A percentile compares a stretch with the other conserved stretches of the same genome.
These are phyloP conservation scores for Paracoccidioides brasiliensis DNA, from an alignment of 2,329 filamentous ascomycete genomes.

Conservation along the genomic window DNA sequence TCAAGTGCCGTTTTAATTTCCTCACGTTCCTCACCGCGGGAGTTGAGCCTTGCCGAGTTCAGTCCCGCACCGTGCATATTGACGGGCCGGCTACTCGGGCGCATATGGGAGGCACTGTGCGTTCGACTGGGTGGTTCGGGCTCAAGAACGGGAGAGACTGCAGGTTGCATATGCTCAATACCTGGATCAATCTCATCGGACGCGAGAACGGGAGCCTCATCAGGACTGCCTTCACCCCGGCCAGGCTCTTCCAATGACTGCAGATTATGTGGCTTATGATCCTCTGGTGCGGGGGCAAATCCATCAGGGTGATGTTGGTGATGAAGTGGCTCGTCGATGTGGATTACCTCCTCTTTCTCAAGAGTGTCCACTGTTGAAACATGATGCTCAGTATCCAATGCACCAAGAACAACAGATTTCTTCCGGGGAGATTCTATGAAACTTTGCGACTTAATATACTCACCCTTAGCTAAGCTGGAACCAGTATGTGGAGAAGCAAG, in stretches of 20 bases:
- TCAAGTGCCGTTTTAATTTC: slow-evolving; percentile 56
- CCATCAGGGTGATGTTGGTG: slow-evolving; percentile 34
- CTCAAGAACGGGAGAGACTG: slow-evolving; percentile 58
- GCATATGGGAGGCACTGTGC: slow-evolving; percentile 46
- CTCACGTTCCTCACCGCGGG: slow-evolving; percentile 39
- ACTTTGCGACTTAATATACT: slow-evolving; percentile 24
- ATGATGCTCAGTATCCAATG: slow-evolving; percentile 31
- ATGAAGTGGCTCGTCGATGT: slow-evolving; percentile 56
- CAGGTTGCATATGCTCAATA: slow-evolving; percentile 59
- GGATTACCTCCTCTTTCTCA: slow-evolving; percentile 39
- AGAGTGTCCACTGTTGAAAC: slow-evolving; percentile 20
- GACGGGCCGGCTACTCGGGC: slow-evolving; percentile 50
- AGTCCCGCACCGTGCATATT: slow-evolving; percentile 48
- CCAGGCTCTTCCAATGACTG: slow-evolving; percentile 27
- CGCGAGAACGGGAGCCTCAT: slow-evolving; percentile 71
- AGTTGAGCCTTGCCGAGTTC: slow-evolving; percentile 41
- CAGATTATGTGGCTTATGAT: slow-evolving; percentile 32
- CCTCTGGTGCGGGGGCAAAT: slow-evolving; percentile 39
- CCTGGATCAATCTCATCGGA: slow-evolving; percentile 68
- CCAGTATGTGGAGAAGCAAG: slow-evolving; percentile 51
- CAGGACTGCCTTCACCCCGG: slow-evolving; percentile 39
- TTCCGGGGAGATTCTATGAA: slow-evolving; percentile 40
- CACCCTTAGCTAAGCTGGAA: slow-evolving; percentile 19
- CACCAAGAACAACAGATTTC: slow-evolving; percentile 36
- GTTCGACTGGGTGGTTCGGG: slow-evolving; percentile 37